Evolutionary conservation across 2,329 filamentous ascomycete species (phyloP), one percentile per base, ranked within the genome.

Genomic region (Tolypocladium capitatum): DNA sequence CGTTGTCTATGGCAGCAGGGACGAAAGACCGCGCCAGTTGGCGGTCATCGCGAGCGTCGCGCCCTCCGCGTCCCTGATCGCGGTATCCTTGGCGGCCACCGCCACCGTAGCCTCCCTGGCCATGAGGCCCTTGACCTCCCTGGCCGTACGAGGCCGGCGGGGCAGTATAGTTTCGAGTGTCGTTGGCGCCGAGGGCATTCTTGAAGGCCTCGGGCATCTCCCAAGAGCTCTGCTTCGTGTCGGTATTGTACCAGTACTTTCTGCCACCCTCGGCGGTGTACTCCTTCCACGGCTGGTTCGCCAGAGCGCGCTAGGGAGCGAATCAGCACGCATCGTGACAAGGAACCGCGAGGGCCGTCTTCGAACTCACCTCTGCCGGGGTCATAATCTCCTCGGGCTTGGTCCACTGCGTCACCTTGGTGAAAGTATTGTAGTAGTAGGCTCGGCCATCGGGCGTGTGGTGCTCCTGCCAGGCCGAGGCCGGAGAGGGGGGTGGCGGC

Each of bases 221-320:
- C 92, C 92, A 98, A 31, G 86, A 88, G 64, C 89, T 97, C 69
- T 89, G 78, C 67, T 91, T 90, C 41, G 86, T 90, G 66, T 94
- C 84, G 32, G 83, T 86, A 65, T 98, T 92, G 66, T 90, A 91
- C 86, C 89, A 98, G 68, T 98, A 98, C 62, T 91, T 87, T 58
- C 83, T 81, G 43, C 91, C 92, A 53, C 87, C 86, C 52, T 89
- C 81, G 21, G 86, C 83, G 27, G 84, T 88, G 61, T 94, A 92
- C 66, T 95, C 88, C 60, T 91, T 92, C 89, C 90, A 98, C 53
- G 86, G 86, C 56, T 92, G 86, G 57, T 83, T 83, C 45, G 84
- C 76, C 43, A 94, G 75, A 47, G 86, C 86, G 61, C 84, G 84
- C 87, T 90, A 14, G 18, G 27, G 7, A n/a, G 31, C 20, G 24